phyloP scores from a whole-genome alignment of 495 filamentous ascomycete species.

The Talaromyces thailandensis region DNA sequence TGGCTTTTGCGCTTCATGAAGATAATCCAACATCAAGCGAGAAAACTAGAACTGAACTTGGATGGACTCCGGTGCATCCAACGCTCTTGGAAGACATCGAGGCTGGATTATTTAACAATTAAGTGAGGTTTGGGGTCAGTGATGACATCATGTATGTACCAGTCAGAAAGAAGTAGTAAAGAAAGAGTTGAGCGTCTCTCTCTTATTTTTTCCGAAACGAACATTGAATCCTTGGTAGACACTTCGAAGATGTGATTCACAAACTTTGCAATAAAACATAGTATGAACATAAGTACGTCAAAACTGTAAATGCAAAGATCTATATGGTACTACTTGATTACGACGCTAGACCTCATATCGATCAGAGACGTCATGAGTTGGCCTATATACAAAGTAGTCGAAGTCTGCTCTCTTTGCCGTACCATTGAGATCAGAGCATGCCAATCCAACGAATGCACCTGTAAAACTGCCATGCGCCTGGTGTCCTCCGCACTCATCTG shows the following conservation, averaged over 20 bases:
- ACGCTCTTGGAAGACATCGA: slow-evolving; percentile 29
- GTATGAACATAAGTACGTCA: neutral
- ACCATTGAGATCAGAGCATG: slow-evolving; percentile 7
- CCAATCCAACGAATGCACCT: slow-evolving; percentile 5
- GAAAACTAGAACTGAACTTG: slow-evolving; percentile 30
- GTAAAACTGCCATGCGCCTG: slow-evolving; percentile 7
- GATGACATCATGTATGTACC: neutral
- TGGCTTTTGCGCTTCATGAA: slow-evolving; percentile 13
- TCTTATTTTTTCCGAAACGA: neutral
- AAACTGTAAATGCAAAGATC: neutral
- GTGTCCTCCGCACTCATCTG: slow-evolving; percentile 8
- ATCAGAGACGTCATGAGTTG: slow-evolving; percentile 2
- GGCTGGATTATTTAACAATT: slow-evolving; percentile 7
- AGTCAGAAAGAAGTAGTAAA: neutral
- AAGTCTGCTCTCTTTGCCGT: slow-evolving; percentile 2
- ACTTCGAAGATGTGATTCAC: neutral
- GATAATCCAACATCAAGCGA: slow-evolving; percentile 32
- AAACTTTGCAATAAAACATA: neutral
- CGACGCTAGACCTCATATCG: slow-evolving; percentile 1
- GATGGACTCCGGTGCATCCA: slow-evolving; percentile 24
- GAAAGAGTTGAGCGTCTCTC: neutral
- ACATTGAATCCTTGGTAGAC: neutral
- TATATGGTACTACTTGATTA: neutral
- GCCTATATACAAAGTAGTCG: slow-evolving; percentile 5
- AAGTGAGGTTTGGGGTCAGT: neutral